Evolutionary conservation across 768 basidiomycete genomes (phyloP).

Genomic region (Suillus subluteus): DNA sequence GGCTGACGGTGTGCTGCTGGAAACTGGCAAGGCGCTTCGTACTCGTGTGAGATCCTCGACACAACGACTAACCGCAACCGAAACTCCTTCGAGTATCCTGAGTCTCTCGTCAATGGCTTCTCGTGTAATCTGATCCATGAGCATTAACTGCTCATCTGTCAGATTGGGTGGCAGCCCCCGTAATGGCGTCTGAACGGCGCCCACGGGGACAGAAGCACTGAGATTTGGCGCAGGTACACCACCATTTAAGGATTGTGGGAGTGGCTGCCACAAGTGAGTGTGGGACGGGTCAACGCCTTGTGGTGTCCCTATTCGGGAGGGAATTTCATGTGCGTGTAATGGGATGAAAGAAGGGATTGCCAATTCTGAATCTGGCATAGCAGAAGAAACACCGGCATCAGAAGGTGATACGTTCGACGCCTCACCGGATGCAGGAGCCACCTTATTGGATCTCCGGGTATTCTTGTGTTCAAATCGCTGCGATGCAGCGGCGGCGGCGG

Average conservation of each 20-base stretch:
- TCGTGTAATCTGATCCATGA: conserved; percentile 68
- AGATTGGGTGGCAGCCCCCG: conserved; percentile 33
- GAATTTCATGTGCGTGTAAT: conserved; percentile 6
- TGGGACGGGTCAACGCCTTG: neutral
- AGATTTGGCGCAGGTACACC: too few species aligned
- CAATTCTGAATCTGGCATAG: neutral
- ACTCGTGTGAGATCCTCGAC: conserved; percentile 80
- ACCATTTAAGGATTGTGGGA: conserved; percentile 16
- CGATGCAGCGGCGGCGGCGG: conserved; percentile 71
- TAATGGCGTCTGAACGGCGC: conserved; percentile 3
- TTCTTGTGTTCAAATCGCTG: conserved; percentile 41
- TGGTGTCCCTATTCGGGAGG: neutral
- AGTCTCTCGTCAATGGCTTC: conserved; percentile 87
- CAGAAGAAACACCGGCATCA: neutral
- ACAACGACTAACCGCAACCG: conserved; percentile 70
- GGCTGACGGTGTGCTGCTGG: conserved; percentile 21
- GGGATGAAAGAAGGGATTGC: conserved; percentile 3
- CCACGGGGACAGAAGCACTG: conserved; percentile 4
- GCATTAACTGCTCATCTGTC: conserved; percentile 64
- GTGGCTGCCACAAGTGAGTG: conserved; percentile 7
- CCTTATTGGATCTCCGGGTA: neutral
- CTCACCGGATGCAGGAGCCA: neutral
- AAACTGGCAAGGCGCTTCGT: conserved; percentile 66
- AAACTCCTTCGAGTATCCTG: conserved; percentile 77
- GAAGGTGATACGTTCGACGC: neutral